Percentiles rank a stretch among this genome's conserved stretches.
These are phyloP conservation scores for Pneumocystis wakefieldiae DNA, from an alignment of 1,139 yeast species.

Conservation along the genomic window DNA sequence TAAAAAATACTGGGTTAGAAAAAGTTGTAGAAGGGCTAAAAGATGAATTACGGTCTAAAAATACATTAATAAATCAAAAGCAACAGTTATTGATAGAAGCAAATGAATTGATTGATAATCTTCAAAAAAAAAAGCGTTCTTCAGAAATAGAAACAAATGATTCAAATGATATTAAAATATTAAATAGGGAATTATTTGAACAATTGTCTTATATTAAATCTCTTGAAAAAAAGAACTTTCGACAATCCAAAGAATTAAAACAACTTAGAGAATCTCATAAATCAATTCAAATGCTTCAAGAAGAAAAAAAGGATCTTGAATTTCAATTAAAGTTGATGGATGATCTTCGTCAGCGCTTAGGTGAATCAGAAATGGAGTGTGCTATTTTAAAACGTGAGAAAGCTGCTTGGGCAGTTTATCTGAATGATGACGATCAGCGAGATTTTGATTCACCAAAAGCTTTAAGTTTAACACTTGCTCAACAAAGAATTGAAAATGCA, in stretches of 20 bases:
- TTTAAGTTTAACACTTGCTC: slow-evolving; percentile 1
- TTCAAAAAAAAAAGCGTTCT: slow-evolving; percentile 27
- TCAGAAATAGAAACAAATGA: slow-evolving; percentile 23
- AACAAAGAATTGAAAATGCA: slow-evolving; percentile 4
- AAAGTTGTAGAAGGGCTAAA: slow-evolving; percentile 13
- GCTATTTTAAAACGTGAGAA: slow-evolving; percentile 33
- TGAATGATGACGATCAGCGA: slow-evolving; percentile 18
- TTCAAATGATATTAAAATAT: slow-evolving; percentile 24
- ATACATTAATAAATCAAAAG: slow-evolving; percentile 1
- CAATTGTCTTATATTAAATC: slow-evolving; percentile 43
- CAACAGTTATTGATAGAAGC: slow-evolving; percentile 7
- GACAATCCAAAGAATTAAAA: slow-evolving; percentile 34
- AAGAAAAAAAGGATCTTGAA: slow-evolving; percentile 33
- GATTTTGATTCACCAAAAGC: slow-evolving; percentile 14
- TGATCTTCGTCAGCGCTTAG: slow-evolving; percentile 33
- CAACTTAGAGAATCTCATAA: slow-evolving; percentile 30
- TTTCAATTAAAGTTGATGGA: slow-evolving; percentile 32
- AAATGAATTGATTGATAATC: slow-evolving; percentile 13
- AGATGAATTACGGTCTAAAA: slow-evolving; percentile 5
- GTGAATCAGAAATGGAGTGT: slow-evolving; percentile 40
- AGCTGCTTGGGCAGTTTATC: slow-evolving; percentile 25
- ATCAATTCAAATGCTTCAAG: slow-evolving; percentile 37
- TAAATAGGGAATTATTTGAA: slow-evolving; percentile 42
- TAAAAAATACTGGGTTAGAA: slow-evolving; percentile 13
- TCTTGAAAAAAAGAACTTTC: slow-evolving; percentile 37